These are phyloP conservation scores for Capsicum baccatum DNA, from an alignment of 257 asterid species.

Conservation along the genomic window DNA sequence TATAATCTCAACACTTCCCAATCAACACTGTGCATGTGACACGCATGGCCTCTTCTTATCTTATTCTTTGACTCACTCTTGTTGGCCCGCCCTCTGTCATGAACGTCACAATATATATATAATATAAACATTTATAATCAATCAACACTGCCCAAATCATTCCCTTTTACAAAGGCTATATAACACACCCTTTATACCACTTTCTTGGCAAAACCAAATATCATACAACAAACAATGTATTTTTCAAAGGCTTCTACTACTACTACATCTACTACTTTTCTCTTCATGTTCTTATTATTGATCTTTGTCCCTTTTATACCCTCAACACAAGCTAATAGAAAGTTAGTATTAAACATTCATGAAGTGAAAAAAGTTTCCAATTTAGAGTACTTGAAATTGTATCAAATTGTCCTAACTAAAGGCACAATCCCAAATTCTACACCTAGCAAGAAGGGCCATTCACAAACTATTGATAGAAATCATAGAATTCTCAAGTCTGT, in stretches of 20 bases:
- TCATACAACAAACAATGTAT: not conserved
- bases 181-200: not conserved
- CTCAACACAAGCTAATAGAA: not conserved
- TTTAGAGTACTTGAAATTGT: not conserved
- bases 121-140: no score
- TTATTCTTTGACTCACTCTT: not conserved
- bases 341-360: not conserved
- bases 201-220: not conserved
- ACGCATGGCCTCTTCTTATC: not conserved
- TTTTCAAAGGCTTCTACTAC: not conserved
- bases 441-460: constrained; percentile 10
- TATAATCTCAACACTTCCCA: no score
- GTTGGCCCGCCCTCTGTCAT: not conserved
- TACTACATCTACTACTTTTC: not conserved
- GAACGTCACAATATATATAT: not conserved
- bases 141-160: no score
- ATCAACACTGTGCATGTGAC: no score
- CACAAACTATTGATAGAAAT: not conserved
- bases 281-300: constrained; percentile 6
- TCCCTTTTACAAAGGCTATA: not conserved
- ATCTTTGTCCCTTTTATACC: not conserved
- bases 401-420: not conserved
- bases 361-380: not conserved
- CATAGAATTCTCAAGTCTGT: constrained; percentile 15
- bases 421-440: not conserved